Base-by-base conservation (phyloP, 257 asterid species). In the Solanum pennellii region DNA sequence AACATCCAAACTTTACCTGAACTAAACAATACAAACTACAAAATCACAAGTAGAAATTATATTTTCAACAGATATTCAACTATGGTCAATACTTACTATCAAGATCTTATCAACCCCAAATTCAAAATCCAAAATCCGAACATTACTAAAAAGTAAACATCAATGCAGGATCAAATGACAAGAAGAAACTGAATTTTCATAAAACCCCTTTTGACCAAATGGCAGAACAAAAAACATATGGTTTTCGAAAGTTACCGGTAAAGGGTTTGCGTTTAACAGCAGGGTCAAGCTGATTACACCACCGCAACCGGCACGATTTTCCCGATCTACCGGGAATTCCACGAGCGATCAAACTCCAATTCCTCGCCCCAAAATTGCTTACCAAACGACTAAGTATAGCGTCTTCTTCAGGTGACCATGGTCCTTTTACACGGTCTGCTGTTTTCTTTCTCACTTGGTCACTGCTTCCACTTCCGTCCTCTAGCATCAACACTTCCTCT, bases 211-310 rank as follows among this genome's bases (percentile, higher is more conserved):
- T 35, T 33, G 8, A 33, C 77, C 77, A 71, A 71, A 71, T 71
- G 77, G 76, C 23, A 1, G n/a, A 3, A 31, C 76, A 71, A 3
- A 74, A 42, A 9, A 15, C 18, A 42, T 3, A 65, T 65, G 39
- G 87, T 23, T 42, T 10, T 29, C 21, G 87, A 71, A 74, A 83
- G 13, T 87, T 94, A 95, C 99, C 98, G 23, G 97, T 88, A 75
- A 95, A 96, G 35, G 98, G 99, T 85, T 94, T 94, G 93, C 95
- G 98, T 82, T 93, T 92, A 39, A 95, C 94, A 60, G 97, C 86
- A 20, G 97, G 99, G 82, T 96, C 96, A 71, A 96, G 98, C 93
- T 96, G 99, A 91, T 96, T 96, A 87, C 98, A 96, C 99, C 98
- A 96, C 3, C 99, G 94, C 20, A 96, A 95, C 82, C 98, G 96